Conservation (phyloP, 192 early-diverging fungal genomes). For the Gigaspora rosea region DNA sequence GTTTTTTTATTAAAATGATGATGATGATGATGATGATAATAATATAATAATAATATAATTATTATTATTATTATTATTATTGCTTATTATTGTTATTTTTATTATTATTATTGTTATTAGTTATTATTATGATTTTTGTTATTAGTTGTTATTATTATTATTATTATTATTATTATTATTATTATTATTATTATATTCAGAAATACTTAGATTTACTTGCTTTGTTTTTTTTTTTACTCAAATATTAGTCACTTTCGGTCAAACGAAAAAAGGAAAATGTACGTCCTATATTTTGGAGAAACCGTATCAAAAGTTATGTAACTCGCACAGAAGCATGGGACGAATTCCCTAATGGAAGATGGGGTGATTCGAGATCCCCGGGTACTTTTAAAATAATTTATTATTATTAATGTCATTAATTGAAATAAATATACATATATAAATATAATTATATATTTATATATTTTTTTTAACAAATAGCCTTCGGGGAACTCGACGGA, state of each 20-base stretch:
- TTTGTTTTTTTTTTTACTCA: no score
- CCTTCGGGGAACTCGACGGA: conserved; percentile 66
- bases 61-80: background rate
- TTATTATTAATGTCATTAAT: no score
- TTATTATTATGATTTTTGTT: no score
- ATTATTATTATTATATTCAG: no score
- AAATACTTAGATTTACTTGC: no score
- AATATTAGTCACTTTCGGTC: conserved; percentile 42
- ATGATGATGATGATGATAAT: background rate
- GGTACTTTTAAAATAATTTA: conserved; percentile 33
- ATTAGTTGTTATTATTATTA: no score
- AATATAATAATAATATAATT: background rate
- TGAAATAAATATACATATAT: no score
- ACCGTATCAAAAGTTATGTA: conserved; percentile 91
- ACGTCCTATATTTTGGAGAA: conserved; percentile 98
- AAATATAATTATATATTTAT: background rate
- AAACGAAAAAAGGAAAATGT: conserved; percentile 93
- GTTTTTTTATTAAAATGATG: background rate
- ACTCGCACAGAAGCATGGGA: conserved; percentile 84
- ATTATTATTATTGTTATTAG: background rate
- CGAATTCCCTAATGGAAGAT: conserved; percentile 98
- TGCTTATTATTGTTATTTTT: background rate
- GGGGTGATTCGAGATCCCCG: conserved; percentile 96
- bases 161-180: conserved; percentile 15
- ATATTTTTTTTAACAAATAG: conserved; percentile 12